phyloP scores from a whole-genome alignment of 2,329 filamentous ascomycete species.

The Calycina herbarum region DNA sequence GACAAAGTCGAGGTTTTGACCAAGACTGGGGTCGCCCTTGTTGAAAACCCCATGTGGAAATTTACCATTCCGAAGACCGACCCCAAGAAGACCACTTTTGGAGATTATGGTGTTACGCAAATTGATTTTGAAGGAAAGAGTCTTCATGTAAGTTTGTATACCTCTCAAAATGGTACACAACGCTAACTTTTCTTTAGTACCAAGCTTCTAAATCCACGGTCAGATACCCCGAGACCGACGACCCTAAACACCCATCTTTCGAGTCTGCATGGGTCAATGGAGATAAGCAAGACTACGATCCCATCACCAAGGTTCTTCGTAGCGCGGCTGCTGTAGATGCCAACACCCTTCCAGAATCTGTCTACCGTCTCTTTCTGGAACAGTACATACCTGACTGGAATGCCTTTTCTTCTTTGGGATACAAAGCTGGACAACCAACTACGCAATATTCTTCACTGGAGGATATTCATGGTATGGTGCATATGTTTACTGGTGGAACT shows the following conservation, averaged over 20 bases:
- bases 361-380: constrained; percentile 21
- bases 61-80: constrained; percentile 15
- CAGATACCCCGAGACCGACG: constrained; percentile 15
- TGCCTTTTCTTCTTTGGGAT: constrained; percentile 18
- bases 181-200: constrained; percentile 9
- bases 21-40: constrained; percentile 19
- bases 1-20: constrained; percentile 21
- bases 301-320: constrained; percentile 18
- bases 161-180: not conserved
- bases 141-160: constrained; percentile 13
- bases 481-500: constrained; percentile 42
- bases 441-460: constrained; percentile 41
- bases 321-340: constrained; percentile 10
- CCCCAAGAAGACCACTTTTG: constrained; percentile 16
- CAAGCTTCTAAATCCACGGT: constrained; percentile 16
- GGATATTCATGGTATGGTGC: constrained; percentile 43
- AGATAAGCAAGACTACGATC: constrained; percentile 15
- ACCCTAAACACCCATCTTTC: constrained; percentile 11
- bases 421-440: constrained; percentile 11
- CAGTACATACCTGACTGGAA: constrained; percentile 18
- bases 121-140: not conserved
- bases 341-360: constrained; percentile 20
- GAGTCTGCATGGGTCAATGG: constrained; percentile 18
- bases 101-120: constrained; percentile 20
- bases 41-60: constrained; percentile 23